Conservation (phyloP, 768 basidiomycete species). For the Neoboletus magnificus region DNA sequence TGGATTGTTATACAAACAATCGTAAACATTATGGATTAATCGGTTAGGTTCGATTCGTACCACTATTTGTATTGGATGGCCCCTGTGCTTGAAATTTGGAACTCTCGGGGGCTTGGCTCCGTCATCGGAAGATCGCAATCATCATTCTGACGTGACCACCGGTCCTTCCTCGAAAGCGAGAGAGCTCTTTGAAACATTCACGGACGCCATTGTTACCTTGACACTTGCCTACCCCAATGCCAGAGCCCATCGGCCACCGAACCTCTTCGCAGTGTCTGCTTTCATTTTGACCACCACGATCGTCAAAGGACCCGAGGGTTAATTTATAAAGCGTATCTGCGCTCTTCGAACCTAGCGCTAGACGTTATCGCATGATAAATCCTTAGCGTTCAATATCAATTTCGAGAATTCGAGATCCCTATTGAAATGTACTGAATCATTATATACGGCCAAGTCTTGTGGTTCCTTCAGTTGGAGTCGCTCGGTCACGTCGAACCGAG, state of each 20-base stretch:
- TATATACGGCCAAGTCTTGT: too few species aligned
- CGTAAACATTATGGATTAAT: constrained; percentile 17
- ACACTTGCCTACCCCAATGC: background rate
- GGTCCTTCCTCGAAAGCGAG: background rate
- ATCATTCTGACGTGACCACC: background rate
- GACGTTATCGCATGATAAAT: background rate
- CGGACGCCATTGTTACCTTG: background rate
- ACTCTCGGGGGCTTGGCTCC: constrained; percentile 6
- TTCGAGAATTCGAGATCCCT: constrained; percentile 9
- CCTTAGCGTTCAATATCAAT: constrained; percentile 3
- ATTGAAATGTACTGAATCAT: background rate
- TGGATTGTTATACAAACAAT: constrained; percentile 17
- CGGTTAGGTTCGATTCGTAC: background rate
- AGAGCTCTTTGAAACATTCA: too few species aligned
- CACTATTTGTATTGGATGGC: constrained; percentile 13
- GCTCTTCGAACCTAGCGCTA: too few species aligned
- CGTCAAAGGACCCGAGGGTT: background rate
- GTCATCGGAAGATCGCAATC: background rate
- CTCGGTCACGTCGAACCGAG: too few species aligned
- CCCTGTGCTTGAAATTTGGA: background rate
- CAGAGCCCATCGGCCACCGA: constrained; percentile 3
- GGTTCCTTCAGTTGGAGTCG: too few species aligned
- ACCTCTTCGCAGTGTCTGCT: background rate
- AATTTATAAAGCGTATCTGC: background rate
- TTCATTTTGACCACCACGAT: too few species aligned